Conservation (phyloP, 805 yeast species). For the Candida boleticola region DNA sequence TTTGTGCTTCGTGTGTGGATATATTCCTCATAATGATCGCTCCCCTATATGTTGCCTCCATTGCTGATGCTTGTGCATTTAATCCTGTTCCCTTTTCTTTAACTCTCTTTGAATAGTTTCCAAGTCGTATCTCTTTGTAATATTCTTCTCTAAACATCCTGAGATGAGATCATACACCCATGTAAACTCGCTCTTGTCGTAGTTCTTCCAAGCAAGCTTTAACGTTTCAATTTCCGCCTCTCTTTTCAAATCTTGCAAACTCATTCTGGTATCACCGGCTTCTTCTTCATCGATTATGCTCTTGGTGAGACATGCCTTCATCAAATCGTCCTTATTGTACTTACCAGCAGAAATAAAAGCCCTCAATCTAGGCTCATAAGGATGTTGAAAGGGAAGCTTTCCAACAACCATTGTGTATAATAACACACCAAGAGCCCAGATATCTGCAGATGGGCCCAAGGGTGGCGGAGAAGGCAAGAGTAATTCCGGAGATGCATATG, state of each 20-base stretch:
- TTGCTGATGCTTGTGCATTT: too few species aligned
- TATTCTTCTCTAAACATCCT: slow-evolving; percentile 55
- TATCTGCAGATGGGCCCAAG: slow-evolving; percentile 68
- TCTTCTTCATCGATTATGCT: slow-evolving; percentile 21
- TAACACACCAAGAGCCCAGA: slow-evolving; percentile 89
- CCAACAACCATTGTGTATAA: slow-evolving; percentile 72
- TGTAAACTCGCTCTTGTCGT: slow-evolving; percentile 18
- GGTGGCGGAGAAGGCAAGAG: slow-evolving; percentile 60
- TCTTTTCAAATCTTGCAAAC: slow-evolving; percentile 15
- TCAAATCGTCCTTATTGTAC: slow-evolving; percentile 48
- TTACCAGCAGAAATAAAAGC: slow-evolving; percentile 69
- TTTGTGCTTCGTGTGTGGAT: too few species aligned
- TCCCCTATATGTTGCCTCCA: too few species aligned
- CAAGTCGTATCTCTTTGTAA: slow-evolving; percentile 51
- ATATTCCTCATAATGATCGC: too few species aligned
- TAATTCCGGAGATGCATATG: slow-evolving; percentile 90
- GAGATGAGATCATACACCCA: slow-evolving; percentile 37
- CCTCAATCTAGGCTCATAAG: slow-evolving; percentile 76
- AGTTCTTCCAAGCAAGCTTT: slow-evolving; percentile 18
- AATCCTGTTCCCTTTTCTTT: too few species aligned
- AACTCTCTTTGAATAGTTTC: slow-evolving; percentile 26
- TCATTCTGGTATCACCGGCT: slow-evolving; percentile 8
- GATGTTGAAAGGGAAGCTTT: slow-evolving; percentile 77
- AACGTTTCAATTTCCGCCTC: slow-evolving; percentile 15
- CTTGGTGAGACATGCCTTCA: slow-evolving; percentile 36